Conservation (phyloP, 305 asterid species). For the Solanum hybrid region DNA sequence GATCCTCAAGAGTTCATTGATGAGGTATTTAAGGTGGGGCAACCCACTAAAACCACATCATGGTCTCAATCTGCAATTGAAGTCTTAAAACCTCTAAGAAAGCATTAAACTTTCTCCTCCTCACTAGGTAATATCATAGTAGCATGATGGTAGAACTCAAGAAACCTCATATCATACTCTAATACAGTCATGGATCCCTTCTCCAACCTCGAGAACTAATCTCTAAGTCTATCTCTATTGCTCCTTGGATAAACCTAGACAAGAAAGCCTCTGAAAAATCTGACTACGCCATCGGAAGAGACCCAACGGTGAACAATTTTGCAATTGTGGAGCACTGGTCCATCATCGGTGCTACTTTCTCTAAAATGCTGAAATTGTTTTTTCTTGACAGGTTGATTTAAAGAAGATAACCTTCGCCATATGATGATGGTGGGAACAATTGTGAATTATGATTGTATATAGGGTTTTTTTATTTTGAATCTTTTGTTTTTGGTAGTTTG, state of each 20-base stretch:
- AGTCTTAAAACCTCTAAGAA: background rate
- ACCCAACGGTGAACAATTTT: background rate
- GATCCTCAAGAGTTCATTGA: too few species aligned
- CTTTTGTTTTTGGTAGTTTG: too few species aligned
- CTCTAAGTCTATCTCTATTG: background rate
- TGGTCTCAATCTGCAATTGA: background rate
- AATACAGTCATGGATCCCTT: too few species aligned
- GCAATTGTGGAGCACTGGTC: background rate
- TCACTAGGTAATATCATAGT: background rate
- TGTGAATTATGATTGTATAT: background rate
- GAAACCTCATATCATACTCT: background rate
- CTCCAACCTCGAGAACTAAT: background rate
- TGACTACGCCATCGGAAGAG: background rate
- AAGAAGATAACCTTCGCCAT: background rate
- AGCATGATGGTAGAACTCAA: background rate
- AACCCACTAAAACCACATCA: background rate
- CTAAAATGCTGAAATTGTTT: background rate
- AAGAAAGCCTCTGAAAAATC: background rate
- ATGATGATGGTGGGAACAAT: background rate
- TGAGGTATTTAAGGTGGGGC: too few species aligned
- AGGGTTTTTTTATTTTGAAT: background rate
- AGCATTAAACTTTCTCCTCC: background rate
- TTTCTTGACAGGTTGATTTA: background rate
- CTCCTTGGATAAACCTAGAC: background rate
- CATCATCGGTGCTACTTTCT: background rate